Base-by-base conservation (phyloP, 1,284 basidiomycete genomes). In the Amylostereum areolatum region DNA sequence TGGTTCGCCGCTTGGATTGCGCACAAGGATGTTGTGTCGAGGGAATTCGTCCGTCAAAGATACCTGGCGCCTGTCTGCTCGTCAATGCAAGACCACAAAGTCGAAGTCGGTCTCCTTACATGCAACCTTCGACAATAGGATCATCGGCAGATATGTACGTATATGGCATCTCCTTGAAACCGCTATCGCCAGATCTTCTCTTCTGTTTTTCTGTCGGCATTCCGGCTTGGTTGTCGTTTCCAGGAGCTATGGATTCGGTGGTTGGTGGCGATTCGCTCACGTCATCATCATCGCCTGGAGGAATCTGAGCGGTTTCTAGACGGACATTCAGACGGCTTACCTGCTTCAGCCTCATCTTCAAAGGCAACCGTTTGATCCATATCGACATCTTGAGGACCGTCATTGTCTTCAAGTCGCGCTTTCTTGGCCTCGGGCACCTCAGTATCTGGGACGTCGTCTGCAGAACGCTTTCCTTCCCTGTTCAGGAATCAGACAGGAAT, bases 111-210 rank as follows among this genome's bases (percentile, higher is more conserved):
- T 28, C 46, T 5, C 68, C 81, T 53, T 59, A 90, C 89, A 86
- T 74, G 79, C 85, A 87, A 24, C 73, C 71, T 50, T 75, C 62
- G 27, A 97, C 71, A 48, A 86, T 79, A 9, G 82, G 81, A 62
- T 95, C 86, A 51, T 83, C 72, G 1, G 80, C 71, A 9, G 80
- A 66, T 30, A 97, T 70, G 69, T 89, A 94, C 0, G 85, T 90
- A 66, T 89, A 96, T 1, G 94, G 93, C 63, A 91, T 89, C 66
- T 97, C 95, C 63, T 88, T 93, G 75, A 93, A 97, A 32, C 73
- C 69, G 1, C 73, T 68, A 48, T 73, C 75, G 5, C 66, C 69
- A 40, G 61, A 59, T 60, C 56, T 46, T 54, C 45, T 59, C 62
- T 61, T 53, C 53, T 49, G n/a, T 61, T 65, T 55, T 44, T 47